Conservation (phyloP, 192 early-diverging fungal species). For the Phycomyces nitens region DNA sequence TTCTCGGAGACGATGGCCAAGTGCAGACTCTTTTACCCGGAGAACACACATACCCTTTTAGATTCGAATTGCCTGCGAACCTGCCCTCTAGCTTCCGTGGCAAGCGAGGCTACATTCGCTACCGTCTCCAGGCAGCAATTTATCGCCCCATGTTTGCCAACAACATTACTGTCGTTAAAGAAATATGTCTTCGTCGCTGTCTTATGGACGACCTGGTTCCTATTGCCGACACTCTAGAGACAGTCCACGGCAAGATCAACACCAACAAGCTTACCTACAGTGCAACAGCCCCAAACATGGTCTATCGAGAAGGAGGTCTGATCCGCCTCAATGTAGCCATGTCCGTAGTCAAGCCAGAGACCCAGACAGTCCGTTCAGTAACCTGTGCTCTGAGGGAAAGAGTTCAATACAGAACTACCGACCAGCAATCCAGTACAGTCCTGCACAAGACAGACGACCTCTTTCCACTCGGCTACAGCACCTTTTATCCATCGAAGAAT, state of each 20-base stretch:
- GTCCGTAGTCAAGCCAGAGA: constrained; percentile 15
- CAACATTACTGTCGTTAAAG: constrained; percentile 32
- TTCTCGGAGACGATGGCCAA: constrained; percentile 9
- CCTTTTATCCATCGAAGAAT: constrained; percentile 17
- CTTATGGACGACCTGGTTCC: constrained; percentile 22
- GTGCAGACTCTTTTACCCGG: constrained; percentile 13
- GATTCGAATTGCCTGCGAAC: constrained; percentile 24
- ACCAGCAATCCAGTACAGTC: constrained; percentile 10
- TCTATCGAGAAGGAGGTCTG: constrained; percentile 39
- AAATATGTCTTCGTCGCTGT: constrained; percentile 41
- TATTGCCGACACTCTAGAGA: neutral
- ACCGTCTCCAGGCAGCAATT: constrained; percentile 35
- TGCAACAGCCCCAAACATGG: constrained; percentile 33
- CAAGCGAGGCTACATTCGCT: constrained; percentile 45
- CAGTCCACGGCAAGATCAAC: constrained; percentile 11
- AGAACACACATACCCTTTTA: constrained; percentile 20
- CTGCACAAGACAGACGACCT: constrained; percentile 17
- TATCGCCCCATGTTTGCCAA: constrained; percentile 40
- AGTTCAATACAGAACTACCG: constrained; percentile 32
- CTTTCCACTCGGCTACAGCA: constrained; percentile 30
- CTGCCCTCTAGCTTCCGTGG: constrained; percentile 42
- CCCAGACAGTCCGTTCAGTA: constrained; percentile 11
- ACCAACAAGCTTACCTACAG: constrained; percentile 21
- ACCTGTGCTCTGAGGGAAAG: constrained; percentile 36
- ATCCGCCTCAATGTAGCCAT: constrained; percentile 27